Base-by-base conservation (phyloP, 192 early-diverging fungal species). In the Mortierella antarctica region DNA sequence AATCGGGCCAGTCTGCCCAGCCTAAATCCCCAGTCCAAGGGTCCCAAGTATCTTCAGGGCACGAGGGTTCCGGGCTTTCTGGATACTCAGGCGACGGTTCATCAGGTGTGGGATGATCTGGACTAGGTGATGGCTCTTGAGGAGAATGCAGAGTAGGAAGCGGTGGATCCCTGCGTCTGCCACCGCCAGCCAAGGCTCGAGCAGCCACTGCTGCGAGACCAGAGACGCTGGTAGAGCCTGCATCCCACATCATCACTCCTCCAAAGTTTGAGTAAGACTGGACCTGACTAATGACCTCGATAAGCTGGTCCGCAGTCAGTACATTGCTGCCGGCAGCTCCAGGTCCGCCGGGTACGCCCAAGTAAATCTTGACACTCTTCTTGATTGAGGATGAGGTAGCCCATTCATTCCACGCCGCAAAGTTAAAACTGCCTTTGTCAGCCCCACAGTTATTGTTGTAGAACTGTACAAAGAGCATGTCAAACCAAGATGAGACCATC, bases 391-490 rank as follows among this genome's bases (percentile, higher is more conserved):
- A 74, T 11, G 82, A 70, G 42, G 70, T 87, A 20, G 89, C 87
- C 89, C 89, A 90, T 44, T 62, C 63, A 72, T 90, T 86, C 89
- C 89, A 90, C 6, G 68, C 50, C 14, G 83, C 86, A 67, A 86
- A 88, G 78, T 87, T 90, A 82, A 87, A 87, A 21, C 71, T 79
- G 54, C 80, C 44, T 6, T 48, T 70, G 20, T 58, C 67, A 17
- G 83, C 77, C 13, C 86, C 84, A 58, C 89, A 90, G 40, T 76
- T 88, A 82, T 90, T 90, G 81, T 90, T 90, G 75, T 90, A 91
- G 72, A 89, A 90, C 55, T 91, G 89, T 9, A 90, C 71, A 73
- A 82, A 86, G 18, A 90, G 87, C 76, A 89, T 82, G 68, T 91
- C 89, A 54, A 91, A 87, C 84, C 85, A 88, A 15, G 86, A 85